Conservation (phyloP, 179 eudicot genomes). For the Corrigiola litoralis region DNA sequence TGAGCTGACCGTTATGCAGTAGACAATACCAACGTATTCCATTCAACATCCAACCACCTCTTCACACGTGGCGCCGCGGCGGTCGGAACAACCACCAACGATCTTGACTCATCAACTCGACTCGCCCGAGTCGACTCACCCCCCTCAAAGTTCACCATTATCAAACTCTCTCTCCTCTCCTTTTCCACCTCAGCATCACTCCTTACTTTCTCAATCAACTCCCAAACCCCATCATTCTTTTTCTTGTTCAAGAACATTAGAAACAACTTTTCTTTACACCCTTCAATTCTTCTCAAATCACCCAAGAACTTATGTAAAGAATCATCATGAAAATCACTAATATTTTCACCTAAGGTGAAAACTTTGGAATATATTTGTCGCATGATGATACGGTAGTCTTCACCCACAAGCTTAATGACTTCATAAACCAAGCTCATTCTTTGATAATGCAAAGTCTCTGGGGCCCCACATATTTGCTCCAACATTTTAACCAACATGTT, state of each 20-base stretch:
- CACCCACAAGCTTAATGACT: conserved; percentile 32
- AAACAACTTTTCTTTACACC: conserved; percentile 41
- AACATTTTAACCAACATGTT: conserved; percentile 33
- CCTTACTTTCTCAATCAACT: conserved; percentile 32
- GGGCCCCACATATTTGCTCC: conserved; percentile 47
- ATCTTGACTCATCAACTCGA: conserved; percentile 20
- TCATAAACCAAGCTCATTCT: conserved; percentile 40
- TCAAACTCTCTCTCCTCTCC: conserved; percentile 26
- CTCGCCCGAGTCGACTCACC: conserved; percentile 48
- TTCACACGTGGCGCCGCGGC: conserved; percentile 14
- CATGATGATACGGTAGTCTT: conserved; percentile 47
- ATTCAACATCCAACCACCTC: conserved; percentile 34
- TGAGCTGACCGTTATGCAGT: not conserved
- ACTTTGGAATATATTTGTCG: conserved; percentile 39
- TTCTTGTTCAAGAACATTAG: conserved; percentile 43
- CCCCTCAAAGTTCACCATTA: conserved; percentile 16
- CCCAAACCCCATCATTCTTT: conserved; percentile 55
- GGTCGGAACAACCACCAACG: not conserved
- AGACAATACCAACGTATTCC: conserved; percentile 18
- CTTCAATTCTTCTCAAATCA: conserved; percentile 38
- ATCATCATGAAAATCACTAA: conserved; percentile 34
- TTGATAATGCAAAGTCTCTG: conserved; percentile 41
- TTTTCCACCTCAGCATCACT: conserved; percentile 22
- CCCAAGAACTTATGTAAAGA: conserved; percentile 34
- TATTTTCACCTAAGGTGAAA: conserved; percentile 31